Base-by-base conservation (phyloP, 129 eudicot species). In the Rutidosis leptorrhynchoides region DNA sequence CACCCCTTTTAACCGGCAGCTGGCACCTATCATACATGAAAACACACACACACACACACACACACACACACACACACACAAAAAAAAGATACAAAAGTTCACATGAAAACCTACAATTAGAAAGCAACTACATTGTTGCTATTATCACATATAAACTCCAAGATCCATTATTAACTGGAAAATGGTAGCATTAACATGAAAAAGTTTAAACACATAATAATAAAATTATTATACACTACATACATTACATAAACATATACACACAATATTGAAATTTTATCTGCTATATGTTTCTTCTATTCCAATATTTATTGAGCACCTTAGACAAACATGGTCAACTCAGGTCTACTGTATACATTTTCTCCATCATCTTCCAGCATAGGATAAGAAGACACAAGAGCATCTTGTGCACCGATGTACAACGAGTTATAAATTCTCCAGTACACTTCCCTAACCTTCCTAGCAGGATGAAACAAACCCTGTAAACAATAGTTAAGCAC, bases 371-470 rank as follows among this genome's bases (percentile, higher is more conserved):
- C 96, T 62, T 88, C 96, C 48, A 93, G 81, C 54, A 77, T 70
- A 0, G 99, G 99, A 72, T 86, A 93, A 66, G 96, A 79, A 25
- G 96, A 86, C 14, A 93, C 99, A 21, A 93, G 89, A 7, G 96
- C 89, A 76, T 93, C 99, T 68, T 93, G 99, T 32, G 96, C 81
- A 19, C 99, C 99, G 19, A 89, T 93, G 33, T 93, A 93, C 2
- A 93, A 83, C 1, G 99, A 93, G 27, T 93, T 93, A 67, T 93
- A 93, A 21, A 93, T 93, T 53, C 86, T 93, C 99, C 96, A 93
- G 81, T 93, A 86, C 32, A 93, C 99, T 75, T 93, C 99, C 71
- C 99, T 79, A 7, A 93, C 98, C 79, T 93, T 93, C 83, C 98
- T 83, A 1, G 96, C 98, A 2, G 99, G 99, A 71, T 93, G 99